These are phyloP conservation scores for Paraurostyla sp. DNA, from an alignment of 73 alveolate genomes.

Conservation along the genomic window DNA sequence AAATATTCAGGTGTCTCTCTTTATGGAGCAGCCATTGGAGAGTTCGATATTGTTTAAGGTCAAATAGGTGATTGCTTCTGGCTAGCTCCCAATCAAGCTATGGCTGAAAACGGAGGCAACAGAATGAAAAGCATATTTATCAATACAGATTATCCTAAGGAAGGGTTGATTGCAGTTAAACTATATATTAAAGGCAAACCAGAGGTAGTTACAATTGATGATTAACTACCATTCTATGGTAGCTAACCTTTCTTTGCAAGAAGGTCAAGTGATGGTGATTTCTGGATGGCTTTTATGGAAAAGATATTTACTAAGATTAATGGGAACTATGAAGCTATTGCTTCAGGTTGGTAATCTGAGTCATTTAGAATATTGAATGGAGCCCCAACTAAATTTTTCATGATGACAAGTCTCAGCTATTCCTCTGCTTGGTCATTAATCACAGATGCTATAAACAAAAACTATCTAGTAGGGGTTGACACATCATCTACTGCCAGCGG, in stretches of 20 bases:
- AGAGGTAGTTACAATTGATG: conserved; percentile 28
- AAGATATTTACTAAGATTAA: conserved; percentile 37
- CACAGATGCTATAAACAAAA: not conserved
- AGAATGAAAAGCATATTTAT: conserved; percentile 9
- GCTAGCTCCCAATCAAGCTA: not conserved
- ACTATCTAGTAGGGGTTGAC: conserved; percentile 36
- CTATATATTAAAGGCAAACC: conserved; percentile 45
- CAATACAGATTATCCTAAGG: conserved; percentile 6
- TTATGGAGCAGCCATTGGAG: not conserved
- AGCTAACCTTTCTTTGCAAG: not conserved
- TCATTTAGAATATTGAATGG: conserved; percentile 44
- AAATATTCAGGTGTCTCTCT: not conserved
- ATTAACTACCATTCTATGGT: conserved; percentile 32
- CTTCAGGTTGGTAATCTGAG: conserved; percentile 57
- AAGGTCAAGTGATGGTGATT: conserved; percentile 29
- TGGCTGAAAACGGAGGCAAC: not conserved
- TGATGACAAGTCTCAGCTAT: not conserved
- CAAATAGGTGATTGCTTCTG: conserved; percentile 39
- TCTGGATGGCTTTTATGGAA: conserved; percentile 29
- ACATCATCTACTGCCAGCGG: not conserved
- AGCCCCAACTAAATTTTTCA: conserved; percentile 41
- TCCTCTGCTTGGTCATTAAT: not conserved
- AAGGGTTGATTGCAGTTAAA: conserved; percentile 35
- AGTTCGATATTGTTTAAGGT: conserved; percentile 29
- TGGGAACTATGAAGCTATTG: conserved; percentile 47